These are phyloP conservation scores for Bonia amplexicaulis DNA, from an alignment of 176 grass and related monocot species.

Conservation along the genomic window DNA sequence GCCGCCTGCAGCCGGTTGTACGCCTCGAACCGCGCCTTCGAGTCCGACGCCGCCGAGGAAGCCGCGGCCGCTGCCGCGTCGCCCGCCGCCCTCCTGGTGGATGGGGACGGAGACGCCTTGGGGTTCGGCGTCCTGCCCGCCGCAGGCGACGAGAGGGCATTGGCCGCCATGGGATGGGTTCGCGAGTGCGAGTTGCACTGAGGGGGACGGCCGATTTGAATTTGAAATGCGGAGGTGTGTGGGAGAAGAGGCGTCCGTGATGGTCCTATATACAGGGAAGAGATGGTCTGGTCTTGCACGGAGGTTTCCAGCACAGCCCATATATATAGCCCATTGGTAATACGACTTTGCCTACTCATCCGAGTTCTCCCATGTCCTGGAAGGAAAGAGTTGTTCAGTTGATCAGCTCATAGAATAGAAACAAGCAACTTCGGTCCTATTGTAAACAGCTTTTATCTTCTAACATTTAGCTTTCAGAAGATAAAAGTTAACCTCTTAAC, in stretches of 20 bases:
- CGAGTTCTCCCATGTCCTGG: too few species aligned
- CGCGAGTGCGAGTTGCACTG: background rate
- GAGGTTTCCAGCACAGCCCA: background rate
- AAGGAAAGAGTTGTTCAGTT: too few species aligned
- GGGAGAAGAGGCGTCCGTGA: background rate
- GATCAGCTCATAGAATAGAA: too few species aligned
- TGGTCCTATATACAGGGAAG: background rate
- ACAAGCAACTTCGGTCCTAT: too few species aligned
- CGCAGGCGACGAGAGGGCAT: slow-evolving; percentile 34
- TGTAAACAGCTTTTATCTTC: too few species aligned
- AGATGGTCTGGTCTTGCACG: background rate
- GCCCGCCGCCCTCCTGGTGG: slow-evolving; percentile 11
- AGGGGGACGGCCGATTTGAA: slow-evolving; percentile 25
- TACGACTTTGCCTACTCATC: too few species aligned
- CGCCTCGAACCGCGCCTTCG: slow-evolving; percentile 83
- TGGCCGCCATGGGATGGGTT: slow-evolving; percentile 37
- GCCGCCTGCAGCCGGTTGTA: slow-evolving; percentile 97
- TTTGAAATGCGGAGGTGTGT: slow-evolving; percentile 42
- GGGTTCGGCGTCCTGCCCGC: slow-evolving; percentile 47
- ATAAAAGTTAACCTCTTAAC: too few species aligned
- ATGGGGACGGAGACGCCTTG: slow-evolving; percentile 31
- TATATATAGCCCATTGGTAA: background rate
- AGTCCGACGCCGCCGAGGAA: slow-evolving; percentile 32
- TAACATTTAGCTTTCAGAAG: too few species aligned
- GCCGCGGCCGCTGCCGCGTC: slow-evolving; percentile 30